A percentile compares a stretch with the other conserved stretches of the same genome.
phyloP scores from a whole-genome alignment of 306 rosid species.

The Vicia sativa region DNA sequence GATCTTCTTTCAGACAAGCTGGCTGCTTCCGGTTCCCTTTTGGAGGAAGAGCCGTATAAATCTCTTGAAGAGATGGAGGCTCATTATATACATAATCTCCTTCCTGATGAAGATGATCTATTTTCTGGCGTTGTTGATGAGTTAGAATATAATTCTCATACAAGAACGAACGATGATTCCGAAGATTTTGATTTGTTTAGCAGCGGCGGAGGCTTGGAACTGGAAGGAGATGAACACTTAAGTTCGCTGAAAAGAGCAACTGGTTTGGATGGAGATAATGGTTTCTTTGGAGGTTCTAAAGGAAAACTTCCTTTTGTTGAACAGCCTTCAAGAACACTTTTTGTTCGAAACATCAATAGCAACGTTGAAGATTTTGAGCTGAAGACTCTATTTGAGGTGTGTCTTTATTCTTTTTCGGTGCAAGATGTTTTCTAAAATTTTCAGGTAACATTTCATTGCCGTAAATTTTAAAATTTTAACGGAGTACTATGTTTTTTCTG shows the following conservation, averaged over 20 bases:
- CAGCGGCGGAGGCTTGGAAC: slow-evolving; percentile 79
- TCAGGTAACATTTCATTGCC: slow-evolving; percentile 19
- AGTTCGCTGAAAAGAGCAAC: slow-evolving; percentile 40
- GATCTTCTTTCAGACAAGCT: slow-evolving; percentile 45
- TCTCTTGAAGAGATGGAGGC: slow-evolving; percentile 67
- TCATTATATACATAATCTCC: slow-evolving; percentile 74
- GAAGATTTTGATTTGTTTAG: slow-evolving; percentile 85
- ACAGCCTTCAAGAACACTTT: slow-evolving; percentile 78
- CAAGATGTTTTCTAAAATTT: slow-evolving; percentile 31
- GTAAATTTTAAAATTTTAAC: slow-evolving; percentile 26
- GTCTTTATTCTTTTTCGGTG: slow-evolving; percentile 36
- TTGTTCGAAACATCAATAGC: slow-evolving; percentile 80
- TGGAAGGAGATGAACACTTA: slow-evolving; percentile 62
- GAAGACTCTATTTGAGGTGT: slow-evolving; percentile 78
- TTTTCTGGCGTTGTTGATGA: slow-evolving; percentile 72
- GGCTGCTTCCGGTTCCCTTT: slow-evolving; percentile 43
- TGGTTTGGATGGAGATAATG: slow-evolving; percentile 47
- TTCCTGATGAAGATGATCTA: slow-evolving; percentile 83
- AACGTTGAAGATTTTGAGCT: slow-evolving; percentile 71
- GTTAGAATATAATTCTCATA: slow-evolving; percentile 41
- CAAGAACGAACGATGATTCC: slow-evolving; percentile 51
- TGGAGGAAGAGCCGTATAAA: slow-evolving; percentile 58
- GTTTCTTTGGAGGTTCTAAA: slow-evolving; percentile 51
- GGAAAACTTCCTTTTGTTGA: slow-evolving; percentile 60
- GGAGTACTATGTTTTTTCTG: slow-evolving; percentile 35